Base-by-base conservation (phyloP, 352 stramenopile species). In the Phytophthora fragariaefolia region DNA sequence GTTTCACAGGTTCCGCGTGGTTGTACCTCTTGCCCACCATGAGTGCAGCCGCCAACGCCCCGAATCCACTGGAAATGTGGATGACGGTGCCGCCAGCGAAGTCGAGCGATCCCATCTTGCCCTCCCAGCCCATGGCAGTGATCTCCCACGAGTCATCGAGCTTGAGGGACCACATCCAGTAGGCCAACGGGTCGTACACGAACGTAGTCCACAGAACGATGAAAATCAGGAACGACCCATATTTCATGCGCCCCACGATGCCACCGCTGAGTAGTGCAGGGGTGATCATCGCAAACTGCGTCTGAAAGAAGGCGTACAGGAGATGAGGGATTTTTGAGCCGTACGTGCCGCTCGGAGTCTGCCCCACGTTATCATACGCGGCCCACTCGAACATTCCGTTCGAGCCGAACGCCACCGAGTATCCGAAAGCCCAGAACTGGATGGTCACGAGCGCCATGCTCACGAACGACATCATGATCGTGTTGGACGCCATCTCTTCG, bases 71-170 rank as follows among this genome's bases (percentile, higher is more conserved):
- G 4, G 85, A 88, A 22, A 95, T 82, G 64, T 96, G 84, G 53
- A 96, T 91, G 20, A 96, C 88, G 15, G 84, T 92, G 52, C 90
- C 89, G 24, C 87, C 89, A 23, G 87, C 88, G 58, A 95, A 97
- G 54, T 97, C 89, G 12, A 96, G 59, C 5, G 69, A 76, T 0
- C 85, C 85, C 77, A 91, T 89, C 48, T 89, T 87, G 42, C 66
- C 83, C 34, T 89, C 83, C 83, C 85, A 92, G 22, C 85, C 83
- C 43, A 80, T 68, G 4, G 80, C 50, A 4, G 58, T 60, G 51
- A 87, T 51, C 3, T 51, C 54, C 69, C 85, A 93, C 6, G 71
- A 67, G 12, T 63, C 63, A 58, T 91, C 74, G 46, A 95, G 79
- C 40, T 90, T 74, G n/a, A 79, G 63, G 4, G 82, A 80, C 89